Base-by-base conservation (phyloP, 306 rosid genomes). In the Quercus aquifolioides region DNA sequence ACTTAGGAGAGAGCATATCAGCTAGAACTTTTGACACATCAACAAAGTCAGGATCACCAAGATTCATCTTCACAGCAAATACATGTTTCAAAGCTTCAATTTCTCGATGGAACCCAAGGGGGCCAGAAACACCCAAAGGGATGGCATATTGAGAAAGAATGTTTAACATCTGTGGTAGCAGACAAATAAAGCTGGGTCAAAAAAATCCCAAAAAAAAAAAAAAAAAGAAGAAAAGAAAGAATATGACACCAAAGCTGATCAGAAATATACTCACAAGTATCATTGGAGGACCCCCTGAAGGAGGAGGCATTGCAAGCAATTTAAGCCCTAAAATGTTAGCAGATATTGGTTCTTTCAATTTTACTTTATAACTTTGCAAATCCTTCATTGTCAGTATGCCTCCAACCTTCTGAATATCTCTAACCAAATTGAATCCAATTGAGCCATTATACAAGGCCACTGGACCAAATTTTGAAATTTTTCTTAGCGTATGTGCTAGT, bases 211-310 rank as follows among this genome's bases (percentile, higher is more conserved):
- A 33, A 33, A 38, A 49, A 30, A 12, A 1, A 4, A 63, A 5
- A 52, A 43, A 60, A 63, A 52, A 3, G 6, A 1, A 56, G 20
- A 60, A 21, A 13, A 10, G 1, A 38, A 38, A 26, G 28, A 19
- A 18, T 12, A 20, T 23, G 58, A 71, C 68, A 81, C 5, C 11
- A 46, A 74, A 21, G 55, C 20, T 1, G 55, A 72, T 49, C 43
- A 52, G 23, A 81, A 49, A 76, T 75, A 13, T 20, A 79, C 92
- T 80, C 84, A 94, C 96, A n/a, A 91, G 91, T 78, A 92, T 86
- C 96, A 90, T 38, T 30, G 88, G 89, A 79, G 89, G 92, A 17
- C 97, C 99, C 67, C 99, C 97, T 1, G 97, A 92, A 70, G 99
- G 97, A 25, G 97, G 92, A 60, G 97, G 97, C 97, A 90, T 88